Evolutionary conservation across 371 early-diverging fungal genomes (phyloP), one percentile per base, ranked within the genome.

Genomic region (Encephalitozoon intestinalis): DNA sequence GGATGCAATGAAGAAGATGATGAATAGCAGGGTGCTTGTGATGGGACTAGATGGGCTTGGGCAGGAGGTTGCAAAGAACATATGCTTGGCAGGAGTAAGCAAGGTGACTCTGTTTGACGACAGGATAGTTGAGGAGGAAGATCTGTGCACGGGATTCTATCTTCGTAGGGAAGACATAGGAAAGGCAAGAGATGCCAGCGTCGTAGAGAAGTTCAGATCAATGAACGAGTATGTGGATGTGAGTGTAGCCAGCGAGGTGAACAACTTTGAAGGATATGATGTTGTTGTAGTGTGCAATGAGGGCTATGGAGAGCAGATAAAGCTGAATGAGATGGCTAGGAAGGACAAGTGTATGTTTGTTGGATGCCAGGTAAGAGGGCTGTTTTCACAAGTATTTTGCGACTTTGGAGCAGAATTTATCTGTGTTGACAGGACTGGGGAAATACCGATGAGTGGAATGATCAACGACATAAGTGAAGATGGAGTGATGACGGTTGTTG

Each of bases 1-100:
- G 83, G 97, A 96, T 72, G 98, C 99, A 73, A 97, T 97, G 97
- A 88, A 91, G 79, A 93, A 92, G 86, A 96, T 99, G 97, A 89
- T 92, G 82, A 84, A 86, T 54, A 92, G 94, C 68, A 92, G 94
- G 84, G 94, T 99, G 23, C 88, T 99, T 41, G 89, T 99, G 65
- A 87, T 96, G 43, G 98, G 98, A 11, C 83, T 96, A 53, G 91
- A 91, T 80, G 96, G 96, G 49, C 89, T 96, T 73, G 99, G 97
- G 71, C 90, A 93, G 54, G 99, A 99, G 86, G 92, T 98, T 75
- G 93, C 95, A 81, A 99, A 99, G 85, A 97, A 99, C 86, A 89
- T 99, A 52, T 89, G 94, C 78, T 89, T 99, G 31, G 97, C 97
- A 63, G 99, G 99, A 73, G 94, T 99, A 75, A 94, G 94, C 84